Conservation (phyloP, 441 rosid genomes). For the Erodium texanum region DNA sequence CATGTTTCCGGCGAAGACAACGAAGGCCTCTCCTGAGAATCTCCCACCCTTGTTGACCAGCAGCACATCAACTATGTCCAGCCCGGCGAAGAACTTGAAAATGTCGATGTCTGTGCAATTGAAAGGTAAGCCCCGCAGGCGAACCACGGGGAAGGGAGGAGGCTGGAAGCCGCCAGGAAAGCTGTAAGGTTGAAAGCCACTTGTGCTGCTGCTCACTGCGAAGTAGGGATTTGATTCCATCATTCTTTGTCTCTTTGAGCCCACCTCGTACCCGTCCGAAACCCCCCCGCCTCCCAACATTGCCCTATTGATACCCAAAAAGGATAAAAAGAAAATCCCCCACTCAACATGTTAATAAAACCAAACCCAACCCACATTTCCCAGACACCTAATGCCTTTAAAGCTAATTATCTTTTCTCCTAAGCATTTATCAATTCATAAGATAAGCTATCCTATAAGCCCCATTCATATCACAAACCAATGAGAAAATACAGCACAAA, state of each 20-base stretch:
- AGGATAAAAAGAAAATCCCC: slow-evolving; percentile 43
- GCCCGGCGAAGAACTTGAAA: slow-evolving; percentile 83
- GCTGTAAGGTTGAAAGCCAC: slow-evolving; percentile 49
- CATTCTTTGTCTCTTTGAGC: slow-evolving; percentile 99
- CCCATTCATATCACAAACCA: slow-evolving; percentile 14
- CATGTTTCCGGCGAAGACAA: slow-evolving; percentile 60
- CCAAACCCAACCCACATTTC: slow-evolving; percentile 74
- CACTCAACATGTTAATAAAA: slow-evolving; percentile 83
- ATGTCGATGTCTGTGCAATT: slow-evolving; percentile 79
- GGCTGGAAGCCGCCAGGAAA: slow-evolving; percentile 48
- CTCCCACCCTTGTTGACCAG: slow-evolving; percentile 66
- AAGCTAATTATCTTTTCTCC: slow-evolving; percentile 23
- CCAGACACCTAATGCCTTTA: slow-evolving; percentile 35
- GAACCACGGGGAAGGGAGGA: slow-evolving; percentile 71
- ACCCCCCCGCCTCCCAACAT: slow-evolving; percentile 97
- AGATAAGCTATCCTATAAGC: not conserved
- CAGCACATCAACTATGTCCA: slow-evolving; percentile 78
- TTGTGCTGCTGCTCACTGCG: slow-evolving; percentile 73
- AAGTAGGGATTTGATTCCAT: slow-evolving; percentile 97
- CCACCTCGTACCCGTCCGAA: slow-evolving; percentile 91
- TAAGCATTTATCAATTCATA: slow-evolving; percentile 15
- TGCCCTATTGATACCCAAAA: slow-evolving; percentile 76
- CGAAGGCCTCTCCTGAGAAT: slow-evolving; percentile 83
- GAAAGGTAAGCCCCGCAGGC: slow-evolving; percentile 87
- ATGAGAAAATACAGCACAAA: not conserved